Evolutionary conservation across 306 rosid genomes (phyloP).

Genomic region (Canavalia ensiformis): DNA sequence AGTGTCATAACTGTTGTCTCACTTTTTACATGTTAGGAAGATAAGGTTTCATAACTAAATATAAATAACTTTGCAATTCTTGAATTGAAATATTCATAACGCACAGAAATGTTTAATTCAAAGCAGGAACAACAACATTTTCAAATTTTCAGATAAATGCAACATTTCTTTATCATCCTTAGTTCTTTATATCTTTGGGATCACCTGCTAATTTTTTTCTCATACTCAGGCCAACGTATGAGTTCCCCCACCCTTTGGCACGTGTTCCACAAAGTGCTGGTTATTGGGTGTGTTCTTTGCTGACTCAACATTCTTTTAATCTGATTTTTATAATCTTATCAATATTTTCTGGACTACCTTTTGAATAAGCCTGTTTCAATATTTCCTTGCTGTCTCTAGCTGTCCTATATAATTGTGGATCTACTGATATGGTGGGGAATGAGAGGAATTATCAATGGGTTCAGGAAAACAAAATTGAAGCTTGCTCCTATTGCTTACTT

Average conservation of each 20-base stretch:
- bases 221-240: conserved; percentile 88
- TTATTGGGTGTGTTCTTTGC: conserved; percentile 78
- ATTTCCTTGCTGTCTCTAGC: conserved; percentile 66
- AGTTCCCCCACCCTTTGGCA: conserved; percentile 95
- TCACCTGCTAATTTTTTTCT: conserved; percentile 48
- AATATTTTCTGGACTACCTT: conserved; percentile 43
- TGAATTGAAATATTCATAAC: conserved; percentile 31
- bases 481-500: conserved; percentile 96
- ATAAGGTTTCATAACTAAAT: conserved; percentile 31
- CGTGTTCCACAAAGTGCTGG: conserved; percentile 95
- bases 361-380: conserved; percentile 36
- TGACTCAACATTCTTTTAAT: conserved; percentile 18
- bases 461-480: conserved; percentile 86
- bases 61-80: conserved; percentile 36
- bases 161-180: conserved; percentile 27
- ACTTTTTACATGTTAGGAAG: conserved; percentile 35
- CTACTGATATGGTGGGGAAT: conserved; percentile 96
- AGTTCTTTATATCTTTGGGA: conserved; percentile 21
- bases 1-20: conserved; percentile 29
- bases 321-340: conserved; percentile 47
- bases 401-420: conserved; percentile 91
- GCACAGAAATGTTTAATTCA: conserved; percentile 11
- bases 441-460: conserved; percentile 85
- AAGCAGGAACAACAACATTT: conserved; percentile 32
- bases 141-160: conserved; percentile 41